phyloP scores from a whole-genome alignment of 768 basidiomycete genomes.

The Paxillus involutus region DNA sequence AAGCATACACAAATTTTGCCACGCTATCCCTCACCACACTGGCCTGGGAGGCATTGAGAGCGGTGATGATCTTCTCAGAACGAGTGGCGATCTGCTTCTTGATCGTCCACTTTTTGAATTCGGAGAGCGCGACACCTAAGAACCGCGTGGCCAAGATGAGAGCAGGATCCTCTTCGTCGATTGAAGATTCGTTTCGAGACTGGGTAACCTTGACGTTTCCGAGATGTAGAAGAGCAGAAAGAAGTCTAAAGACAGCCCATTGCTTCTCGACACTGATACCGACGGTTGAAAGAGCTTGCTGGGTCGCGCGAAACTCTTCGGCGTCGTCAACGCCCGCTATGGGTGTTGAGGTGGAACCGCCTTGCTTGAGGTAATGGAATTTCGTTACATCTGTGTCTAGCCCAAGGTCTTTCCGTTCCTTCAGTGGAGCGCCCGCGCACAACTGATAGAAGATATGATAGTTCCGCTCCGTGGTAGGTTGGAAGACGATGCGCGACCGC shows the following conservation, averaged over 20 bases:
- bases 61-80: constrained; percentile 91
- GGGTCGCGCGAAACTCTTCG: constrained; percentile 92
- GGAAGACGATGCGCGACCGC: constrained; percentile 96
- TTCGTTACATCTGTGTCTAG: constrained; percentile 82
- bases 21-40: constrained; percentile 94
- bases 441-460: constrained; percentile 99
- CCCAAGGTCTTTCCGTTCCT: constrained; percentile 94
- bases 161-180: constrained; percentile 82
- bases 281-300: constrained; percentile 93
- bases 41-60: constrained; percentile 84
- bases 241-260: constrained; percentile 94
- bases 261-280: constrained; percentile 98
- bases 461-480: constrained; percentile 95
- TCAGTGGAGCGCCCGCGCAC: constrained; percentile 93
- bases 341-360: constrained; percentile 82
- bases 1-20: constrained; percentile 98
- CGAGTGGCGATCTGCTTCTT: constrained; percentile 97
- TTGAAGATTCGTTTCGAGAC: constrained; percentile 74
- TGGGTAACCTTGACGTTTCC: constrained; percentile 94
- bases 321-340: constrained; percentile 94
- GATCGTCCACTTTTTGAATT: constrained; percentile 98
- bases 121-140: constrained; percentile 83
- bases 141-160: constrained; percentile 83
- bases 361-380: constrained; percentile 92
- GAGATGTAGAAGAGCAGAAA: constrained; percentile 93